Percentiles rank a stretch among this genome's conserved stretches.
These are phyloP conservation scores for Pestalotiopsis sp. DNA, from an alignment of 2,329 filamentous ascomycete species.

Conservation along the genomic window DNA sequence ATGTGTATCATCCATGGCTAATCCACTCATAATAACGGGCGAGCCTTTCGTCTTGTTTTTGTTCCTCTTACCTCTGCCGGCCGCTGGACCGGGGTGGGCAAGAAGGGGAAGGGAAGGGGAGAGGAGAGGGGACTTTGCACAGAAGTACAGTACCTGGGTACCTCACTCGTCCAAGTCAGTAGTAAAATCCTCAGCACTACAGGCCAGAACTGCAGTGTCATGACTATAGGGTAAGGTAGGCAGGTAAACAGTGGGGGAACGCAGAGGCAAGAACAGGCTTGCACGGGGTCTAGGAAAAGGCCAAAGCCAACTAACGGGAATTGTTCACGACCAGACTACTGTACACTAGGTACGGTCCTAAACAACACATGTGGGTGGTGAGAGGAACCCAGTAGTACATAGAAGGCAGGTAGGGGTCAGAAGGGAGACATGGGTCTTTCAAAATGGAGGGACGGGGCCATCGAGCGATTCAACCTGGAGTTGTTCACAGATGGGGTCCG, in stretches of 20 bases:
- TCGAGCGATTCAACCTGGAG: slow-evolving; percentile 25
- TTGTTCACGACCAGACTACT: background rate
- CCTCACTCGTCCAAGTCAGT: background rate
- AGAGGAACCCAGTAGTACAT: slow-evolving; percentile 29
- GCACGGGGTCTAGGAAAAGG: background rate
- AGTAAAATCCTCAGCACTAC: background rate
- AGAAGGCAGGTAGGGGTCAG: slow-evolving; percentile 30
- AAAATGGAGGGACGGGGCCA: slow-evolving; percentile 12
- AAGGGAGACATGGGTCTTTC: slow-evolving; percentile 30
- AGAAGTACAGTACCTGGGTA: slow-evolving; percentile 4
- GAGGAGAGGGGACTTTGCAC: background rate
- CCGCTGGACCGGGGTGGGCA: background rate
- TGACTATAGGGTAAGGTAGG: background rate
- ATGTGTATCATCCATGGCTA: slow-evolving; percentile 11
- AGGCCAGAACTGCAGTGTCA: background rate
- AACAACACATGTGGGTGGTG: slow-evolving; percentile 22
- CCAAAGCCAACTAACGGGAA: background rate
- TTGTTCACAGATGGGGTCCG: slow-evolving; percentile 19
- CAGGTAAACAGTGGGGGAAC: background rate
- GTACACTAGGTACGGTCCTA: background rate
- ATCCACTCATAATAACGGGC: slow-evolving; percentile 4
- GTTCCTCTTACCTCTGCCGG: slow-evolving; percentile 4
- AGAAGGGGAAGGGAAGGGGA: slow-evolving; percentile 1
- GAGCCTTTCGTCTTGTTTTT: slow-evolving; percentile 1
- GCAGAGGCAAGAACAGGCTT: background rate